Conservation (phyloP, 2,329 filamentous ascomycete species). For the Colletotrichum sansevieriae region DNA sequence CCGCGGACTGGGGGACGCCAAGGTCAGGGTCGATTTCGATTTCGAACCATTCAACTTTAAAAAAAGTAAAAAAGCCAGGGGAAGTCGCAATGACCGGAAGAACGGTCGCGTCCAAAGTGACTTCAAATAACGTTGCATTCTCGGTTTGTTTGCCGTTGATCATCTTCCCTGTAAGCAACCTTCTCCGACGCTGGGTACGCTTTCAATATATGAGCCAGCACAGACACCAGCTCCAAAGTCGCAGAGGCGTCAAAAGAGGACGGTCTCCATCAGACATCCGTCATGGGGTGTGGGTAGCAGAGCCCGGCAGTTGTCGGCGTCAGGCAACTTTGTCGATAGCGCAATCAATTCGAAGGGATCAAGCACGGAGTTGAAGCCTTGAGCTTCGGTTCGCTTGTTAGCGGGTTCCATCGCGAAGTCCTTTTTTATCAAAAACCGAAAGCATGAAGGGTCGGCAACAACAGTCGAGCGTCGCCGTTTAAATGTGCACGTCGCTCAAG, state of each 20-base stretch:
- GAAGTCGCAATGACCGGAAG: background rate
- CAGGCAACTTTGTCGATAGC: constrained; percentile 3
- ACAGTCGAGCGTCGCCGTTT: background rate
- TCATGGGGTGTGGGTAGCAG: background rate
- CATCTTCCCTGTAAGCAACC: too few species aligned
- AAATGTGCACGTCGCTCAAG: constrained; percentile 1
- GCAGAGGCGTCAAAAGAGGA: background rate
- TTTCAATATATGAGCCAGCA: background rate
- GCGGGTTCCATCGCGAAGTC: constrained; percentile 20
- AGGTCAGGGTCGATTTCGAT: constrained; percentile 43
- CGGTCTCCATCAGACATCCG: constrained; percentile 3
- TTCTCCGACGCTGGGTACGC: constrained; percentile 9
- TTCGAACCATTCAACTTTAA: constrained; percentile 33
- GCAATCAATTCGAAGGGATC: too few species aligned
- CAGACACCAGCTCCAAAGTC: background rate
- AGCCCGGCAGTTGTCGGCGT: constrained; percentile 12
- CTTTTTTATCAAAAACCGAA: constrained; percentile 2
- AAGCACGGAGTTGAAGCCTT: too few species aligned
- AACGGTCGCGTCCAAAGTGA: constrained; percentile 8
- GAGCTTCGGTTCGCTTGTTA: constrained; percentile 4
- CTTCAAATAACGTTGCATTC: constrained; percentile 12
- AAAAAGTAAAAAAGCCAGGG: too few species aligned
- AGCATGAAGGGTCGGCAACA: background rate
- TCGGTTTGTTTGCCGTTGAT: background rate
- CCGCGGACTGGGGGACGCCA: constrained; percentile 46